Evolutionary conservation across 257 asterid species (phyloP), one percentile per base, ranked within the genome.

Genomic region (Verbena officinalis): DNA sequence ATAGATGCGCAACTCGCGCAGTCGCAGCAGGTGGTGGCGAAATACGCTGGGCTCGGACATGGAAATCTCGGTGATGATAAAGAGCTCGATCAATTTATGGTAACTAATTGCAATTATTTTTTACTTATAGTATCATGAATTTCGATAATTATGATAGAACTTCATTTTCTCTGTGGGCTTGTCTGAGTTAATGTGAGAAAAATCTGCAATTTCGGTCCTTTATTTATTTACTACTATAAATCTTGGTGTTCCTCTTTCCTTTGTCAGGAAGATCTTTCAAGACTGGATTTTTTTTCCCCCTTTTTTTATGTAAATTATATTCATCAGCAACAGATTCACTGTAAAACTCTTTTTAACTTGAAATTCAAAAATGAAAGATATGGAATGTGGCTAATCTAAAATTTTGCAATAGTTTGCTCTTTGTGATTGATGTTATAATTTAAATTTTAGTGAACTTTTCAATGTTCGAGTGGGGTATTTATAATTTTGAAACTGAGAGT

Each of bases 41-140:
- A 84, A 33, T 87, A 87, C 68, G 73, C 88, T 0, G 62, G 78
- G 0, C 77, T 87, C 27, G 87, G 81, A 15, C 81, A 78, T 17
- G 87, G 83, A 24, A 80, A 69, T 75, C 80, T 67, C 23, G 80
- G 67, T 22, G 85, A 69, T 15, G 83, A 79, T 38, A 80, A 80
- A 33, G 89, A 83, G 23, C 96, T 88, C 24, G 94, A 88, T 50
- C 96, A 81, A 33, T 88, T 88, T 65, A 79, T 88, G 94, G 94
- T 88, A 55, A 39, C 1, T 0, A 10, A n/a, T 53, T 10, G 12
- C 17, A 17, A 19, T 0, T 8, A n/a, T 53, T 24, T 24, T 7
- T 4, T 27, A 5, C 5, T 27, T 27, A 2, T 5, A 27, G 33
- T 2, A 27, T 27, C 33, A 27, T 27, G 2, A 2, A 27, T 27